These are phyloP conservation scores for Spizellomyces punctatus DNA, from an alignment of 192 early-diverging fungal genomes.

Conservation along the genomic window DNA sequence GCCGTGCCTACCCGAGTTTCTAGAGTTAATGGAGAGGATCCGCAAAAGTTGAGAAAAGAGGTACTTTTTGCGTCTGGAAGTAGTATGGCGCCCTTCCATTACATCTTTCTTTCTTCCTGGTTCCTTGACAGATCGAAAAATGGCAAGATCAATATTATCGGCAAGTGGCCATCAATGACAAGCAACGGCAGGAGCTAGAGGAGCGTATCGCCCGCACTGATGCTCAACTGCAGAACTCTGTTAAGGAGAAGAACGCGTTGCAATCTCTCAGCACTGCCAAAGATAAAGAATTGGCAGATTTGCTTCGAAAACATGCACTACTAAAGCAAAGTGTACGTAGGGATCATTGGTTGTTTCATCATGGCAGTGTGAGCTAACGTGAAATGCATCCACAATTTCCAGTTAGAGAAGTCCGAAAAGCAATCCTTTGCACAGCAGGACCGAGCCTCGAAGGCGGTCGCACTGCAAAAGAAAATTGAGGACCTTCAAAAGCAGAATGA, in stretches of 20 bases:
- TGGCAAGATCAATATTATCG: constrained; percentile 27
- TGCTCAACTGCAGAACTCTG: constrained; percentile 7
- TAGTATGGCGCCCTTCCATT: no score
- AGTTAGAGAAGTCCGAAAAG: constrained; percentile 39
- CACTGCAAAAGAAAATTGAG: constrained; percentile 25
- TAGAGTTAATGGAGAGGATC: constrained; percentile 12
- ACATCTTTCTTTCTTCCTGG: no score
- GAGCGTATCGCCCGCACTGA: constrained; percentile 5
- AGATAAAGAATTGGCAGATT: constrained; percentile 30
- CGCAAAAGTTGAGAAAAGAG: constrained; percentile 31
- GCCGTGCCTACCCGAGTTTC: no score
- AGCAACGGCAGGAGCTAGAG: constrained; percentile 11
- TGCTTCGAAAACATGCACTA: not conserved
- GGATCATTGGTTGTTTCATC: not conserved
- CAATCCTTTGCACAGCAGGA: constrained; percentile 19
- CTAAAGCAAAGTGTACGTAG: constrained; percentile 21
- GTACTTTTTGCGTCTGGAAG: not conserved
- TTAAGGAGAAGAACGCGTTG: constrained; percentile 36
- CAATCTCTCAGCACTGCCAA: constrained; percentile 9
- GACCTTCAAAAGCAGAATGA: constrained; percentile 10
- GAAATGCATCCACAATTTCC: not conserved
- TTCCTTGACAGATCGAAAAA: constrained; percentile 11
- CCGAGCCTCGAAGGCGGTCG: not conserved
- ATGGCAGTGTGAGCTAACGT: no score
- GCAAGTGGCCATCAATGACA: constrained; percentile 19